These are phyloP conservation scores for Euphorbia celastroides DNA, from an alignment of 441 rosid genomes.

Conservation along the genomic window DNA sequence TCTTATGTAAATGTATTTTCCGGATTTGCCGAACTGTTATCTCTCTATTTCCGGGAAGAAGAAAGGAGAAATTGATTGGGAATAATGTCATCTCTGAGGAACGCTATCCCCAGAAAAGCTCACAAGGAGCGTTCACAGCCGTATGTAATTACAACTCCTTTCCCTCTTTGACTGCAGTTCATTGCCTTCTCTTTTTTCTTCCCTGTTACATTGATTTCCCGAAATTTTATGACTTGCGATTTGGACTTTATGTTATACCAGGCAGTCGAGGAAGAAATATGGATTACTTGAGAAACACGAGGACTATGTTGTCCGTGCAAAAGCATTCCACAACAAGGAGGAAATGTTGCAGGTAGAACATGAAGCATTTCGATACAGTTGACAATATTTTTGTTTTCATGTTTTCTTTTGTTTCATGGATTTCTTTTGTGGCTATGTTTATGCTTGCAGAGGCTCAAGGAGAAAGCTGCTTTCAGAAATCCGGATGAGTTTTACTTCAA, in stretches of 20 bases:
- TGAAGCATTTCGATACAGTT: neutral
- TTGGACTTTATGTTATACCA: slow-evolving; percentile 14
- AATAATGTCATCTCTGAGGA: slow-evolving; percentile 72
- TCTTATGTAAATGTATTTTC: neutral
- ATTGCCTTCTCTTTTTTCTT: no score
- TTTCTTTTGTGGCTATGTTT: neutral
- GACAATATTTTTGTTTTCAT: neutral
- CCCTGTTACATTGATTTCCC: no score
- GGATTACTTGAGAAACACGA: slow-evolving; percentile 92
- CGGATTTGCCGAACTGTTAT: neutral
- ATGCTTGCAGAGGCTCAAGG: slow-evolving; percentile 56
- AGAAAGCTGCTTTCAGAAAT: slow-evolving; percentile 82
- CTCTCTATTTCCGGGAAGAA: neutral
- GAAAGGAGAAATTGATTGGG: neutral
- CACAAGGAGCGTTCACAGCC: slow-evolving; percentile 91
- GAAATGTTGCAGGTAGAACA: slow-evolving; percentile 43
- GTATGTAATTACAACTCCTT: slow-evolving; percentile 29
- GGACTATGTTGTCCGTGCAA: slow-evolving; percentile 81
- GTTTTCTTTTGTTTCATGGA: neutral
- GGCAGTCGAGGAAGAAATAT: slow-evolving; percentile 62
- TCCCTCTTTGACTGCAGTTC: neutral
- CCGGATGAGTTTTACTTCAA: slow-evolving; percentile 84
- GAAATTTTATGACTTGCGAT: slow-evolving; percentile 1
- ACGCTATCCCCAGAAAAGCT: slow-evolving; percentile 55
- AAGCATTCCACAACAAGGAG: slow-evolving; percentile 69